These are phyloP conservation scores for Litchi chinensis DNA, from an alignment of 345 rosid genomes.

Conservation along the genomic window DNA sequence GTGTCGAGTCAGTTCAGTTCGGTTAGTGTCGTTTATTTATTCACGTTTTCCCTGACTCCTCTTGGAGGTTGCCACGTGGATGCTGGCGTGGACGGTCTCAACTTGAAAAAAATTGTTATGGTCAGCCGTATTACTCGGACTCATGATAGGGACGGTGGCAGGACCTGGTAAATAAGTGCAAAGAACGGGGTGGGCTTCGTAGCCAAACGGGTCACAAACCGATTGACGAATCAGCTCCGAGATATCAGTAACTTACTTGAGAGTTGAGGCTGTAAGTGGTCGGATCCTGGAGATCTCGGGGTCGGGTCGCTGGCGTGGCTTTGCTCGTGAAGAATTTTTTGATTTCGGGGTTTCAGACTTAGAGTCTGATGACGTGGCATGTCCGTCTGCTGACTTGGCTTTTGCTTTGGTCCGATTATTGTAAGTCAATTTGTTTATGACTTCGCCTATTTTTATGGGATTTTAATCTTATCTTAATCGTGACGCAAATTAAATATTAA, in stretches of 20 bases:
- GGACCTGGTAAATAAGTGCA: conserved; percentile 12
- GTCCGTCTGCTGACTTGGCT: conserved; percentile 4
- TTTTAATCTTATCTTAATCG: not conserved
- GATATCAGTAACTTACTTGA: conserved; percentile 4
- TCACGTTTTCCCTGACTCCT: conserved; percentile 24
- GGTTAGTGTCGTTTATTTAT: conserved; percentile 18
- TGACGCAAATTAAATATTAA: not conserved
- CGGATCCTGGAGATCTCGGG: not conserved
- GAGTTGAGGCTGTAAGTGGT: not conserved
- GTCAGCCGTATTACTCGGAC: conserved; percentile 38
- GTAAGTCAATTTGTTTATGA: conserved; percentile 11
- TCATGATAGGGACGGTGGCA: conserved; percentile 25
- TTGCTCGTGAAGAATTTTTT: not conserved
- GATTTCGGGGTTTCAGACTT: not conserved
- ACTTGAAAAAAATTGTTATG: conserved; percentile 9
- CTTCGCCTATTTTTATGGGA: conserved; percentile 3
- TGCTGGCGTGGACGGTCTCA: conserved; percentile 22
- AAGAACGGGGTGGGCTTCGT: conserved; percentile 13
- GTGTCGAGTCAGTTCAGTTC: conserved; percentile 1
- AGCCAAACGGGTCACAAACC: not conserved
- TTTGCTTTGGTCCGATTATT: not conserved
- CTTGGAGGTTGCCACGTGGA: conserved; percentile 34
- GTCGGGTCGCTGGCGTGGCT: conserved; percentile 6
- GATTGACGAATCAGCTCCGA: conserved; percentile 14
- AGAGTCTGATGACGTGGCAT: not conserved